Evolutionary conservation across 2,329 filamentous ascomycete species (phyloP), one percentile per base, ranked within the genome.

Genomic region (Fusarium stilboides): DNA sequence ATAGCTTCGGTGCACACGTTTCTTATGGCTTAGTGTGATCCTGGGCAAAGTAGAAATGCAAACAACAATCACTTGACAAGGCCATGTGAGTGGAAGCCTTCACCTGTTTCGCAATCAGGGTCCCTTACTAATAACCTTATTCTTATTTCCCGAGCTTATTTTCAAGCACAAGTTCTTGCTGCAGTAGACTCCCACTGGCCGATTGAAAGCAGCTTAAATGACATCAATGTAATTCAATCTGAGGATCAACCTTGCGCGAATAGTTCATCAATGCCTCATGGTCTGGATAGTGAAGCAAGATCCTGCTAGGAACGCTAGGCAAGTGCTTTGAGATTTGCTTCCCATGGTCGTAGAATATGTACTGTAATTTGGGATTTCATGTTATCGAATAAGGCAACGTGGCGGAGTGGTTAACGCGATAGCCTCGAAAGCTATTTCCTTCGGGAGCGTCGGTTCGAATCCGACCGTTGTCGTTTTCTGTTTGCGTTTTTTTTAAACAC

Each of bases 361-460:
- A 34, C 8, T 9, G 7, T 28, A 28, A 28, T 28, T 28, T 10
- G 8, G 26, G 26, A 9, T 3, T 3, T 28, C 8, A 28, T 3
- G 8, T 13, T 31, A 31, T 31, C 10, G 10, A 5, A 31, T 31
- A 31, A 31, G 52, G 52, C 52, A 36, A 36, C 33, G 52, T 56
- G 52, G 31, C 52, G 43, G 52, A 56, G 52, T 56, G 52, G 52
- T 56, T 56, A 56, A 15, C 43, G 52, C 31, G 52, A 50, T 12
- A 14, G 31, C 12, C 52, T 55, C 52, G 52, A 55, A 55, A 40
- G 20, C 54, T 24, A 50, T 55, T 31, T 36, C 31, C 43, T 51
- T 56, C 43, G 52, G 52, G 31, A 36, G 52, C 52, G 52, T 44
- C 50, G 9, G 52, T 56, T 56, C 52, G 52, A 56, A 56, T 56